Evolutionary conservation across 2,329 filamentous ascomycete species (phyloP), one percentile per base, ranked within the genome.

Genomic region (Fusarium chlamydosporum): DNA sequence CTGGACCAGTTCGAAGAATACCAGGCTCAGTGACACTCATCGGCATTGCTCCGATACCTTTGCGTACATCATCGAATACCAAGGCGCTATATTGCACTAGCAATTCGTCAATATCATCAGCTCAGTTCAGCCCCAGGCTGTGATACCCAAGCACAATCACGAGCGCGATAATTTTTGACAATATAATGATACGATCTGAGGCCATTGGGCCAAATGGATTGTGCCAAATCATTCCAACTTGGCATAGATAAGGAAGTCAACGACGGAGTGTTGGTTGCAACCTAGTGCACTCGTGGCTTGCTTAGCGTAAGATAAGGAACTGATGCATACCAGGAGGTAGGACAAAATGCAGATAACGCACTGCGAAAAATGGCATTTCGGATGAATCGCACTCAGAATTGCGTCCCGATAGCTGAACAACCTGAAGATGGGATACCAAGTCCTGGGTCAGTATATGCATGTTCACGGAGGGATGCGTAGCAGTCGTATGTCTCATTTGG

Each of bases 261-360:
- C 57, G 48, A 50, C 35, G 43, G 45, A 38, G 51, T 47, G 13
- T 23, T 33, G 15, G 41, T 57, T 59, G 42, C 16, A 41, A 55
- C 41, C 52, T 48, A 41, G 40, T 38, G 61, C 37, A 54, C 45
- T 48, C 61, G 67, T 70, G 64, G 65, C 61, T 53, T 57, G 40
- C 37, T 67, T 72, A 68, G 68, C 56, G 65, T 38, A 59, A 70
- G 71, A 74, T 74, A 73, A 73, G 71, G 40, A 51, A 56, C 33
- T 42, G n/a, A 29, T 33, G 33, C 55, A 53, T 47, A 35, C 43
- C 48, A 33, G 27, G 23, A 56, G 62, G 62, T 55, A 35, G 41
- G 43, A 45, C 26, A 29, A 15, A 48, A 48, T n/a, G 23, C 47
- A 50, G 23, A 61, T 35, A 38, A 35, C 27, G 59, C 45, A 43